Base-by-base conservation (phyloP, 129 eudicot species). In the Smallanthus sonchifolius region DNA sequence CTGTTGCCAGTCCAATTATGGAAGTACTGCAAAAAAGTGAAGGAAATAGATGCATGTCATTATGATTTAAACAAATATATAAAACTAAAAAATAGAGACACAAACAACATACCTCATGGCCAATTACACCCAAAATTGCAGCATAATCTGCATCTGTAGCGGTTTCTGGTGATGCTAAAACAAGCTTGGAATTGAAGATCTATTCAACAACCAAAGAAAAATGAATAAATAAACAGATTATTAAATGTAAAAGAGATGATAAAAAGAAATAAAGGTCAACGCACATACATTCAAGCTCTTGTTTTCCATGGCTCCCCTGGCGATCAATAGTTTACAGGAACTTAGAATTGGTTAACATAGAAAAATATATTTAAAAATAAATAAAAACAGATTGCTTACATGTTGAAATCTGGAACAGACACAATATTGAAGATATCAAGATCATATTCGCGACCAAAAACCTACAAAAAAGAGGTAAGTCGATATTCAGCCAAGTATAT, bases 1-100 rank as follows among this genome's bases (percentile, higher is more conserved):
- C 99, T 88, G 92, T 94, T 94, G 77, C 99, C 99, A 0, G 99
- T 94, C 99, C 99, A 94, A 75, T 94, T 94, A 87, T 94, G 99
- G 62, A 91, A 91, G 61, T 94, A 94, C 99, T 94, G 88, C 85
- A 86, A 63, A n/a, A 65, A 7, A 76, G 38, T 68, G 44, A 15
- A 16, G 37, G 67, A 79, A 82, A 28, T 5, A 73, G 34, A 14
- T 9, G 45, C 15, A 52, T 7, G 69, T 61, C 38, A 61, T 55
- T 51, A 65, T 35, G 56, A 32, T 10, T 34, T 49, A 34, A 43
- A 10, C 32, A 3, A 17, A 7, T 54, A 51, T n/a, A 34, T 10
- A 54, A 9, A 15, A 37, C 47, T 7, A 15, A 11, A 10, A 44
- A 9, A 15, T 7, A 35, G 14, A 37, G 2, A 19, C 38, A 36